These are phyloP conservation scores for Phaeosphaeriaceae sp. DNA, from an alignment of 2,329 filamentous ascomycete species.

Conservation along the genomic window DNA sequence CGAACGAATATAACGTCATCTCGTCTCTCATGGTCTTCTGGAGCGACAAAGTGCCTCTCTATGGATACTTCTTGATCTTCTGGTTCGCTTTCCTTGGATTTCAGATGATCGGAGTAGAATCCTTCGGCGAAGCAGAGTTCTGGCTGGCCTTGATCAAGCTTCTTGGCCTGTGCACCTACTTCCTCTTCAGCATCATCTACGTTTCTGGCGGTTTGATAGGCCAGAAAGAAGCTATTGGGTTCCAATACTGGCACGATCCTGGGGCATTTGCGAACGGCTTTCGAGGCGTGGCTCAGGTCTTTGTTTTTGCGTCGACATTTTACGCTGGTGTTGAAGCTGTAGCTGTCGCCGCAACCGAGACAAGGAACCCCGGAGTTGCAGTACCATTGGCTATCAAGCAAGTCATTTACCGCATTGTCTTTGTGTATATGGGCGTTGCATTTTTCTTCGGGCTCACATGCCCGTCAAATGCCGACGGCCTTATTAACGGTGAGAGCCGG, in stretches of 20 bases:
- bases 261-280: slow-evolving; percentile 52
- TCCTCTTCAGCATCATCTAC: slow-evolving; percentile 52
- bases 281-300: slow-evolving; percentile 51
- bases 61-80: slow-evolving; percentile 52
- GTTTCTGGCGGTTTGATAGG: slow-evolving; percentile 38
- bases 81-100: slow-evolving; percentile 49
- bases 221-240: slow-evolving; percentile 42
- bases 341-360: slow-evolving; percentile 46
- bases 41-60: slow-evolving; percentile 59
- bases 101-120: slow-evolving; percentile 50
- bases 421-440: slow-evolving; percentile 54
- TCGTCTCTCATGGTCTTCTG: slow-evolving; percentile 72
- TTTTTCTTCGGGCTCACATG: slow-evolving; percentile 68
- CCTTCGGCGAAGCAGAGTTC: slow-evolving; percentile 50
- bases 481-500: slow-evolving; percentile 67
- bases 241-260: slow-evolving; percentile 49
- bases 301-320: slow-evolving; percentile 53
- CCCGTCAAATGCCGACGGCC: slow-evolving; percentile 68
- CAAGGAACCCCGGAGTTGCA: slow-evolving; percentile 53
- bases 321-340: slow-evolving; percentile 48
- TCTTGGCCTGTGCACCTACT: slow-evolving; percentile 46
- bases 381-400: slow-evolving; percentile 57
- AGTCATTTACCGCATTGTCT: slow-evolving; percentile 52
- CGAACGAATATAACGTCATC: slow-evolving; percentile 75
- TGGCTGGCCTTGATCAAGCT: slow-evolving; percentile 50